These are phyloP conservation scores for Ceratobasidium sp. DNA, from an alignment of 1,284 basidiomycete genomes.

Conservation along the genomic window DNA sequence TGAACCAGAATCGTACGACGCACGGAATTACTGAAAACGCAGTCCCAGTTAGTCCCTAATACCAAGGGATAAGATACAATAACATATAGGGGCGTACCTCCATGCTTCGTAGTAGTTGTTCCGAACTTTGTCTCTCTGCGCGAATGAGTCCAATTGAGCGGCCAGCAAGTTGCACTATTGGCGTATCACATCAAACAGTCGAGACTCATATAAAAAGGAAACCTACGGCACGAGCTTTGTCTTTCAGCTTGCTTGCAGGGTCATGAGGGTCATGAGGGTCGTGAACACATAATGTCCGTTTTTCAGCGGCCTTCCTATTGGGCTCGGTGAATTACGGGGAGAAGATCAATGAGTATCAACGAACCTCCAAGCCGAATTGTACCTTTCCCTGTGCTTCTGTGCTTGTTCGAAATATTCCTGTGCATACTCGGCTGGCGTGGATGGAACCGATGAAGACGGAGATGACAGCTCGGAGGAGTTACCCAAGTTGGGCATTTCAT, in stretches of 20 bases:
- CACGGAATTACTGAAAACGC: background rate
- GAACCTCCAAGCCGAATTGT: slow-evolving; percentile 22
- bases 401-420: slow-evolving; percentile 14
- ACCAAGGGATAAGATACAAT: background rate
- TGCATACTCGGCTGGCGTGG: slow-evolving; percentile 24
- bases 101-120: slow-evolving; percentile 19
- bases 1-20: background rate
- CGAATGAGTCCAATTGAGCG: slow-evolving; percentile 9
- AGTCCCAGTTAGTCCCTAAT: background rate
- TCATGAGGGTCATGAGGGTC: slow-evolving; percentile 2
- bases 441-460: background rate
- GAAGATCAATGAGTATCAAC: background rate
- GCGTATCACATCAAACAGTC: background rate
- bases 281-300: slow-evolving; percentile 6
- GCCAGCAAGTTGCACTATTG: slow-evolving; percentile 7
- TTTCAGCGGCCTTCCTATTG: slow-evolving; percentile 2
- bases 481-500: slow-evolving; percentile 4
- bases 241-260: slow-evolving; percentile 4
- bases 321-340: background rate
- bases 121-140: background rate
- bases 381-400: slow-evolving; percentile 14
- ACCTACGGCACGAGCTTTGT: background rate
- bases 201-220: background rate
- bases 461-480: background rate
- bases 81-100: background rate